Percentiles rank a stretch among this genome's conserved stretches.
These are phyloP conservation scores for Coprinopsis strossmayeri DNA, from an alignment of 768 basidiomycete species.

Conservation along the genomic window DNA sequence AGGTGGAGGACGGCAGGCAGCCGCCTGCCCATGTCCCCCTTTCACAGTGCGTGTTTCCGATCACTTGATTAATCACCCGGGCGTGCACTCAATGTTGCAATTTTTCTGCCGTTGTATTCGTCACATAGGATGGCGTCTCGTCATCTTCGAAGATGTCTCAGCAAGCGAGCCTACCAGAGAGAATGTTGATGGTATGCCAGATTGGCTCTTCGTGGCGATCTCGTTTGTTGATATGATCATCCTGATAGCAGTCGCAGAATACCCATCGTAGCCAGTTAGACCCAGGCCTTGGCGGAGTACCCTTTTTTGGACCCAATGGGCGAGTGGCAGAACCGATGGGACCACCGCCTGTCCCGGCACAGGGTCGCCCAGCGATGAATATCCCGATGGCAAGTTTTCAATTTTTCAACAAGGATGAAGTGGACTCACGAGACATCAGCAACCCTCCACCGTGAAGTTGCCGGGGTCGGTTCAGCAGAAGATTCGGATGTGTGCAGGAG, in stretches of 20 bases:
- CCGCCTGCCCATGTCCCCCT: background rate
- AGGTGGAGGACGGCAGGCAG: background rate
- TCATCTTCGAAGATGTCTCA: background rate
- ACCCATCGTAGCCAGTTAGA: no score
- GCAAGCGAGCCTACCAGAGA: background rate
- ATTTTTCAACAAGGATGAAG: no score
- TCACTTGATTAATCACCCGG: background rate
- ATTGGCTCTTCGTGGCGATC: background rate
- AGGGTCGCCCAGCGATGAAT: background rate
- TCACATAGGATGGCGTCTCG: background rate
- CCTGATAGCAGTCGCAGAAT: no score
- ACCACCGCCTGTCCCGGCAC: background rate
- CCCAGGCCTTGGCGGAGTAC: background rate
- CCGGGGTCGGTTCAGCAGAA: background rate
- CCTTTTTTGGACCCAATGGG: background rate
- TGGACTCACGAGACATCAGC: no score
- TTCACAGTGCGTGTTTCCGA: background rate
- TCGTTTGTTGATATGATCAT: background rate
- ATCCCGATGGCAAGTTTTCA: background rate
- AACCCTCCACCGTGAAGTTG: no score
- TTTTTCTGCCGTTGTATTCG: background rate
- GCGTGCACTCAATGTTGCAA: background rate
- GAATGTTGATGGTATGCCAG: background rate
- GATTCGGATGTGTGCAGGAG: conserved; percentile 1
- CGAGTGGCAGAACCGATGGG: background rate